Conservation (phyloP, 768 basidiomycete species). For the Amanita subjunquillea region DNA sequence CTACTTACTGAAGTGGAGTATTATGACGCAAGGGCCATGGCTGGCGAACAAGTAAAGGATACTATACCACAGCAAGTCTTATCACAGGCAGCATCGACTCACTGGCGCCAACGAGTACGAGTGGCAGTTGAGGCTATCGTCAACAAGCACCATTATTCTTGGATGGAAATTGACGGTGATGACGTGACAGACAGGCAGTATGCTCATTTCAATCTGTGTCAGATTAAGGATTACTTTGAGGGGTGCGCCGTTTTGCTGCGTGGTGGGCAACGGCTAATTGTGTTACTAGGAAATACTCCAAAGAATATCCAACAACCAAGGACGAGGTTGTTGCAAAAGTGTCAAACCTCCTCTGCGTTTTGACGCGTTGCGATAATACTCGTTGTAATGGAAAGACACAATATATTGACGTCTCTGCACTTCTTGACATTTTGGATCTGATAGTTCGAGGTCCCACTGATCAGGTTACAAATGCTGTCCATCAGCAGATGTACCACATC, state of each 20-base stretch:
- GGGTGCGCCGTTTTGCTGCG: constrained; percentile 18
- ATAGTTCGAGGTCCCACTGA: constrained; percentile 37
- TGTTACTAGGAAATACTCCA: constrained; percentile 20
- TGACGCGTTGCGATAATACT: constrained; percentile 23
- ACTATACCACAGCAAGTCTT: background rate
- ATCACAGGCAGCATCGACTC: background rate
- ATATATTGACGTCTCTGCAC: constrained; percentile 20
- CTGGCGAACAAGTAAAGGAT: background rate
- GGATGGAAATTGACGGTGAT: constrained; percentile 45
- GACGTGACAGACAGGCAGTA: constrained; percentile 29
- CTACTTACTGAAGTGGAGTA: constrained; percentile 10
- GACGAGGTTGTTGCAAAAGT: constrained; percentile 21
- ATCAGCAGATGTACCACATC: constrained; percentile 30
- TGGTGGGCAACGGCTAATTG: background rate
- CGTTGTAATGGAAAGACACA: constrained; percentile 17
- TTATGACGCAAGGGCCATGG: background rate
- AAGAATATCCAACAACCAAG: constrained; percentile 20
- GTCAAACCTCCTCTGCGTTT: constrained; percentile 23
- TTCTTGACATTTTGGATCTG: constrained; percentile 22
- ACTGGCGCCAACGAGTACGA: constrained; percentile 25
- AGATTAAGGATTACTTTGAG: constrained; percentile 32
- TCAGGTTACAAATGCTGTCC: constrained; percentile 37
- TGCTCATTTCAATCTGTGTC: constrained; percentile 31
- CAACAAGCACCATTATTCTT: constrained; percentile 32
- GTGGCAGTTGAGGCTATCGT: constrained; percentile 28